phyloP scores from a whole-genome alignment of 768 basidiomycete genomes.

The Trametes cubensis region DNA sequence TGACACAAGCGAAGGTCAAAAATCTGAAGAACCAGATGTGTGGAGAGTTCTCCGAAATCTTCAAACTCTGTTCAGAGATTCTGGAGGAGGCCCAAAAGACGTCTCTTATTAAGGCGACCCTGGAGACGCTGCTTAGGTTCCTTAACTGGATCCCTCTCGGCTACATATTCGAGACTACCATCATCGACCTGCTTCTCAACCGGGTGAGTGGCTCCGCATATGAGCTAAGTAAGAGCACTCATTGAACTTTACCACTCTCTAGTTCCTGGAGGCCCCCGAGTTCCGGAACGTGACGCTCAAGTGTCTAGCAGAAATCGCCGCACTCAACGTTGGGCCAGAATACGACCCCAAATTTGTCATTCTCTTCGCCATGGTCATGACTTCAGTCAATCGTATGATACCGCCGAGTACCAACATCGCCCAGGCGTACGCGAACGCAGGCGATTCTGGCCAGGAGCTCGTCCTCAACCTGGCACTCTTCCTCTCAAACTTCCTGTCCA shows the following conservation, averaged over 20 bases:
- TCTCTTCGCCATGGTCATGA: constrained; percentile 98
- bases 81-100: constrained; percentile 97
- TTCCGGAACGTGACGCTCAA: constrained; percentile 97
- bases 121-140: constrained; percentile 94
- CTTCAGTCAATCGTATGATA: constrained; percentile 94
- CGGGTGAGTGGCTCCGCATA: constrained; percentile 58
- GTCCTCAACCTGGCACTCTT: constrained; percentile 98
- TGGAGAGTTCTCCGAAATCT: constrained; percentile 95
- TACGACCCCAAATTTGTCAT: constrained; percentile 98
- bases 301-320: constrained; percentile 95
- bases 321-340: constrained; percentile 91
- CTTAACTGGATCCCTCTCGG: constrained; percentile 99
- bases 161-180: constrained; percentile 97
- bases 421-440: constrained; percentile 85
- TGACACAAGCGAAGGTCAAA: constrained; percentile 98
- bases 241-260: constrained; percentile 21
- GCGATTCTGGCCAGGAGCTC: constrained; percentile 93
- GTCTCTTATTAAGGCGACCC: constrained; percentile 88
- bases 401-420: constrained; percentile 95
- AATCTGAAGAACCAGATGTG: constrained; percentile 98
- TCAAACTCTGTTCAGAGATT: constrained; percentile 96
- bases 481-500: constrained; percentile 93
- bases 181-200: constrained; percentile 91
- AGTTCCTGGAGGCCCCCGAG: constrained; percentile 97
- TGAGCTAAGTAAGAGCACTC: constrained; percentile 12